These are phyloP conservation scores for Aspergillus ochraceus DNA, from an alignment of 2,329 filamentous ascomycete genomes.

Conservation along the genomic window DNA sequence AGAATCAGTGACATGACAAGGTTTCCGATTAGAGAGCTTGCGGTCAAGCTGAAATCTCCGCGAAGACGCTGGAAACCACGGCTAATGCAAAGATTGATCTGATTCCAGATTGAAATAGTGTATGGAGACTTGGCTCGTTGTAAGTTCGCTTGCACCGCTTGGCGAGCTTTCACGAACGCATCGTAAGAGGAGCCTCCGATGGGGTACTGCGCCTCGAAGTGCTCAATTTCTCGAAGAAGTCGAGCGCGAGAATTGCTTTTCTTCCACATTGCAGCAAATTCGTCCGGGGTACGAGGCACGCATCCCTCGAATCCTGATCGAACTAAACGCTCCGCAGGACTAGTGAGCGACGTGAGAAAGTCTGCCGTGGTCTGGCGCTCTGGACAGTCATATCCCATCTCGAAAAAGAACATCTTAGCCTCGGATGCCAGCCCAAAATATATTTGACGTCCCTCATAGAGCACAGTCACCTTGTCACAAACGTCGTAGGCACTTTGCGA, in stretches of 20 bases:
- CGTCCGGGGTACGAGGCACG: slow-evolving; percentile 65
- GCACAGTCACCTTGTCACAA: slow-evolving; percentile 71
- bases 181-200: slow-evolving; percentile 10
- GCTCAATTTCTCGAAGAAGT: slow-evolving; percentile 32
- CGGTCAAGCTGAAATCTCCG: slow-evolving; percentile 12
- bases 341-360: slow-evolving; percentile 68
- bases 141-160: slow-evolving; percentile 3
- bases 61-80: slow-evolving; percentile 15
- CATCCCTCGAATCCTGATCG: slow-evolving; percentile 58
- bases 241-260: slow-evolving; percentile 26
- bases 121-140: slow-evolving; percentile 13
- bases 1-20: slow-evolving; percentile 13
- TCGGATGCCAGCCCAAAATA: slow-evolving; percentile 64
- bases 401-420: slow-evolving; percentile 66
- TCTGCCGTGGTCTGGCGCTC: slow-evolving; percentile 66
- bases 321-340: slow-evolving; percentile 58
- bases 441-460: slow-evolving; percentile 75
- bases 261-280: slow-evolving; percentile 57
- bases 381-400: slow-evolving; percentile 67
- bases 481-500: slow-evolving; percentile 53
- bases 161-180: slow-evolving; percentile 2
- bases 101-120: slow-evolving; percentile 12
- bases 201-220: slow-evolving; percentile 30
- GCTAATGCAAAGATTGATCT: slow-evolving; percentile 11
- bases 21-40: slow-evolving; percentile 7